Percentiles rank a stretch among this genome's conserved stretches.
phyloP scores from a whole-genome alignment of 1,284 basidiomycete species.

The Sutorius eximius region DNA sequence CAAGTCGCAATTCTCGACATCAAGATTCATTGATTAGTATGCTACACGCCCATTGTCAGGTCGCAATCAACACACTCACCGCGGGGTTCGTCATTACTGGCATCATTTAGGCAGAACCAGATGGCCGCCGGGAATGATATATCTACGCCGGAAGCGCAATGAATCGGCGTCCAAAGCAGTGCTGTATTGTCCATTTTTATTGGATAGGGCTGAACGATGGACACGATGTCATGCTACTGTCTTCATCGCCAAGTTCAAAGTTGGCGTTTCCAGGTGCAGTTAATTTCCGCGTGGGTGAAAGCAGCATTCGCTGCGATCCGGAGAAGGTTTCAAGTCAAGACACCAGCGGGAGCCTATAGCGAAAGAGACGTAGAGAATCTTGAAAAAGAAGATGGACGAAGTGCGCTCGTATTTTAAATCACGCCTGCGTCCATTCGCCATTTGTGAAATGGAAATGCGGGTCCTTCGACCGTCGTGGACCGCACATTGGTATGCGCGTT shows the following conservation, averaged over 20 bases:
- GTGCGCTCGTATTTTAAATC: neutral
- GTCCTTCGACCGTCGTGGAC: neutral
- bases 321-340: neutral
- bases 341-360: neutral
- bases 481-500: neutral
- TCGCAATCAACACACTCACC: too few relatives aligned
- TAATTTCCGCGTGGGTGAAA: neutral
- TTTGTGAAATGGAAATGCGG: neutral
- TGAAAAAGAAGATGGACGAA: neutral
- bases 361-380: neutral
- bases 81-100: too few relatives aligned
- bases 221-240: neutral
- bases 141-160: neutral
- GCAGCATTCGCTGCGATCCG: neutral
- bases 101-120: neutral
- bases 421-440: neutral
- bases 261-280: neutral
- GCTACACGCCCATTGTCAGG: neutral
- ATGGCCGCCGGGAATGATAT: neutral
- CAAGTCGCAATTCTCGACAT: too few relatives aligned
- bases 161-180: neutral
- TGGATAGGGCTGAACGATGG: neutral
- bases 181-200: neutral
- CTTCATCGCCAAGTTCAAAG: neutral
- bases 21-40: too few relatives aligned